A percentile compares a stretch with the other conserved stretches of the same genome.
Conservation (phyloP, 208 protist species). For the Wallacemonas sp. region DNA sequence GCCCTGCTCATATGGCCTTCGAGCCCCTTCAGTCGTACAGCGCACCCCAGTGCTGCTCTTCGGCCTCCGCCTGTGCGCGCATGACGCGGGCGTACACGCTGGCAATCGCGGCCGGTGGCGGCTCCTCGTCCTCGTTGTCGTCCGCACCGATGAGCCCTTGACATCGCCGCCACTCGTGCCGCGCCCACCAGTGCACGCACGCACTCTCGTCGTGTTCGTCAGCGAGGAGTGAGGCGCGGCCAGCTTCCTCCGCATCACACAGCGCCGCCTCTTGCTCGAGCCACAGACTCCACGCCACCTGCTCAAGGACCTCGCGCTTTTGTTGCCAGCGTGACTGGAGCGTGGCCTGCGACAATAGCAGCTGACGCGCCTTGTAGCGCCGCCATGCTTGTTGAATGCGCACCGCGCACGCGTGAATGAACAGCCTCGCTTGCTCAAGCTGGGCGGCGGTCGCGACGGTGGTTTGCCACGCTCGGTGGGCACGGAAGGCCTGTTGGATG, state of each 20-base stretch:
- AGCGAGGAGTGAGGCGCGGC: constrained; percentile 13
- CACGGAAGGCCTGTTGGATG: constrained; percentile 42
- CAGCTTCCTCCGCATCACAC: constrained; percentile 13
- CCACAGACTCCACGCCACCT: constrained; percentile 23
- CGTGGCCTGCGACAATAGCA: constrained; percentile 12
- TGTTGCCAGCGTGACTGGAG: neutral
- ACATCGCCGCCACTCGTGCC: neutral
- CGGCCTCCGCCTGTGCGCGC: neutral
- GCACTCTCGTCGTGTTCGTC: constrained; percentile 14
- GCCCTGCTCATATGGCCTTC: no score
- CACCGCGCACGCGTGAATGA: constrained; percentile 14
- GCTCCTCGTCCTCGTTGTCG: constrained; percentile 13
- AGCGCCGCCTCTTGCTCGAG: constrained; percentile 22
- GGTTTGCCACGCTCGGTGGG: constrained; percentile 14
- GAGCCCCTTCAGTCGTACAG: constrained; percentile 10
- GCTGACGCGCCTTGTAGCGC: constrained; percentile 14
- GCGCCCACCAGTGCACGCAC: constrained; percentile 7
- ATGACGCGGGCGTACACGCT: constrained; percentile 4
- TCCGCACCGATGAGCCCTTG: neutral
- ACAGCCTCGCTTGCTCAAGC: constrained; percentile 11
- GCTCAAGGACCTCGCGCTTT: constrained; percentile 45
- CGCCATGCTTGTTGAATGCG: constrained; percentile 52
- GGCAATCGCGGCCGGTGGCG: constrained; percentile 1
- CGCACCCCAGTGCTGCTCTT: neutral
- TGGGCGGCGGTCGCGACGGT: constrained; percentile 13